phyloP scores from a whole-genome alignment of 1,284 basidiomycete species.

The Cutaneotrichosporon arboriforme region DNA sequence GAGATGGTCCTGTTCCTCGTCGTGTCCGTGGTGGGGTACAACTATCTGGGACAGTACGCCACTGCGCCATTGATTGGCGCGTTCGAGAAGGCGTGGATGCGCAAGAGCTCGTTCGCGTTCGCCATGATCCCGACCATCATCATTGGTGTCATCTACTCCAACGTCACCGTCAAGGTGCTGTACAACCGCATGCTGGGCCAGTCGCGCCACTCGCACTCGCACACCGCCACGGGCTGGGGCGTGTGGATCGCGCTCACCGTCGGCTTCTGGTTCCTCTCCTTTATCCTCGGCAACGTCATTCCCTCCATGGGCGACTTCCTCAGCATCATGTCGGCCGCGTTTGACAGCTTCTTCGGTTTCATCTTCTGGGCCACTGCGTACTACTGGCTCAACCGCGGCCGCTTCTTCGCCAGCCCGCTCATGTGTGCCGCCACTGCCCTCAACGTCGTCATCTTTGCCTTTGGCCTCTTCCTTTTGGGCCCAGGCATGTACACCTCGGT shows the following conservation, averaged over 20 bases:
- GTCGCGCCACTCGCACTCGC: conserved; percentile 54
- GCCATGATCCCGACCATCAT: conserved; percentile 41
- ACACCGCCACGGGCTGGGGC: conserved; percentile 59
- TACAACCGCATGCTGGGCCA: conserved; percentile 48
- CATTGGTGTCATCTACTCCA: conserved; percentile 45
- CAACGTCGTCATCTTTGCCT: conserved; percentile 47
- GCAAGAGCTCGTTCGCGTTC: conserved; percentile 50
- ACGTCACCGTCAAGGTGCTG: conserved; percentile 40
- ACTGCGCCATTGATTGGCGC: conserved; percentile 45
- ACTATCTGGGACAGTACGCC: conserved; percentile 42
- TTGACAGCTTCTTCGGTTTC: conserved; percentile 42
- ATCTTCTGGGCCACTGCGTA: conserved; percentile 52
- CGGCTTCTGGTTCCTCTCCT: conserved; percentile 57
- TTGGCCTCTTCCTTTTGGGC: conserved; percentile 50
- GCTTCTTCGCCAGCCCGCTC: conserved; percentile 29
- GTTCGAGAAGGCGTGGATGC: conserved; percentile 48
- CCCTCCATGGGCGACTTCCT: conserved; percentile 52
- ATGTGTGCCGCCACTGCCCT: conserved; percentile 33
- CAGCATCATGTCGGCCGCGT: conserved; percentile 44
- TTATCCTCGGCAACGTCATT: conserved; percentile 55
- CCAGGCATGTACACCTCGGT: conserved; percentile 51
- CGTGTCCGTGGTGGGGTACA: conserved; percentile 60
- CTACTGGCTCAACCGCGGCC: conserved; percentile 46
- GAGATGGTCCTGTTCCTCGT: conserved; percentile 60
- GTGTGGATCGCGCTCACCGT: conserved; percentile 58